Evolutionary conservation across 2,329 filamentous ascomycete species (phyloP).

Genomic region (Monilinia fructigena): DNA sequence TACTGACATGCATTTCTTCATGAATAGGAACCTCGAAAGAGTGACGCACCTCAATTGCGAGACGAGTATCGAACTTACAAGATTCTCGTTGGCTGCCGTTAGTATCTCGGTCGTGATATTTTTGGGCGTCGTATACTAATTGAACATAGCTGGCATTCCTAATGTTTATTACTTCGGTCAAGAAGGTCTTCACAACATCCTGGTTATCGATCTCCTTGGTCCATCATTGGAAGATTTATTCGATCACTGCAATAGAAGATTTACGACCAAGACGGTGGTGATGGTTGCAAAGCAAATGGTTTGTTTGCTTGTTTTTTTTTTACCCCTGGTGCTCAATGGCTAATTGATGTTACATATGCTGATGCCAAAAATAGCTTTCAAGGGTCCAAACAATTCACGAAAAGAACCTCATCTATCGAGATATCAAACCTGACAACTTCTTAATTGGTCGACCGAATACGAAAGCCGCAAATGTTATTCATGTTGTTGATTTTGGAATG

Average conservation of each 20-base stretch:
- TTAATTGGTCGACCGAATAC: conserved; percentile 88
- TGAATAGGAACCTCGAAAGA: conserved; percentile 88
- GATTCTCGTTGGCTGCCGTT: conserved; percentile 97
- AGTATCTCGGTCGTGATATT: conserved; percentile 49
- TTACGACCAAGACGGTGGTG: conserved; percentile 95
- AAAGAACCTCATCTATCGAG: conserved; percentile 98
- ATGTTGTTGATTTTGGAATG: conserved; percentile 99
- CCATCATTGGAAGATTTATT: conserved; percentile 96
- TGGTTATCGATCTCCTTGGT: conserved; percentile 94
- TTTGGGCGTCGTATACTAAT: conserved; percentile 40
- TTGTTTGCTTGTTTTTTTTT: conserved; percentile 36
- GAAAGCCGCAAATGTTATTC: conserved; percentile 96
- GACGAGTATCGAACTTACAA: conserved; percentile 99
- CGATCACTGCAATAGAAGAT: conserved; percentile 92
- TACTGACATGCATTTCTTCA: neutral
- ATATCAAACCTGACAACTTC: conserved; percentile 99
- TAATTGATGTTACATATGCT: conserved; percentile 4
- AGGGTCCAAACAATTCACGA: conserved; percentile 93
- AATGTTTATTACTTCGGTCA: conserved; percentile 99
- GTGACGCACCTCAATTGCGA: conserved; percentile 93
- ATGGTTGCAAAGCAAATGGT: conserved; percentile 99
- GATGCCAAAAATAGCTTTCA: conserved; percentile 60
- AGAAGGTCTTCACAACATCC: conserved; percentile 96
- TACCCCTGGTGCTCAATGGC: neutral
- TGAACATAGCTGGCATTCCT: conserved; percentile 78